phyloP scores from a whole-genome alignment of 1,139 yeast genomes.

The Geotrichum candidum region DNA sequence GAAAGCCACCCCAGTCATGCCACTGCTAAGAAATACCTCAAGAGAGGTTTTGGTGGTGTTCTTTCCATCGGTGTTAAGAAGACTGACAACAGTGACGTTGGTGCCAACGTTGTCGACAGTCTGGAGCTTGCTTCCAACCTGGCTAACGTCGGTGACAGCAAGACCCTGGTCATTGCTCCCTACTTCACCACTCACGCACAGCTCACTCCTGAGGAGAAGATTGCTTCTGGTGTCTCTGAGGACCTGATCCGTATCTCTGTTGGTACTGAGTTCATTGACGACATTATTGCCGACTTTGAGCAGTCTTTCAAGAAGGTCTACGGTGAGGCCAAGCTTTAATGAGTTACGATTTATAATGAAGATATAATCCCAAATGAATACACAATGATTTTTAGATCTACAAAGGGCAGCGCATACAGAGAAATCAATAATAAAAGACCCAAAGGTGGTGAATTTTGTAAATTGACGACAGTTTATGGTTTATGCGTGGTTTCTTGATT shows the following conservation, averaged over 20 bases:
- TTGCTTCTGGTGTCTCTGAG: slow-evolving; percentile 75
- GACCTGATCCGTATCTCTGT: slow-evolving; percentile 84
- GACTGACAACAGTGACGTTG: slow-evolving; percentile 45
- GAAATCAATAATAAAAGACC: neutral
- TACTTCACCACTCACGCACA: slow-evolving; percentile 94
- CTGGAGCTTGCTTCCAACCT: slow-evolving; percentile 82
- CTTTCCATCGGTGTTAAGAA: slow-evolving; percentile 84
- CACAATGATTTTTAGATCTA: neutral
- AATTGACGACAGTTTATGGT: neutral
- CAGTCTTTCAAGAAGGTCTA: slow-evolving; percentile 51
- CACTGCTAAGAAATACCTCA: slow-evolving; percentile 73
- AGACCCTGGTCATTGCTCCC: slow-evolving; percentile 92
- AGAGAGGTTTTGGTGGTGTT: slow-evolving; percentile 77
- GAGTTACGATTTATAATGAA: neutral
- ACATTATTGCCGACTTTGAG: slow-evolving; percentile 78
- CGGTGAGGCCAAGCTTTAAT: neutral
- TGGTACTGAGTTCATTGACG: slow-evolving; percentile 87
- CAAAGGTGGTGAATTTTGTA: too few species aligned
- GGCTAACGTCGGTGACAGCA: slow-evolving; percentile 95
- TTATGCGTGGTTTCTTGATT: neutral
- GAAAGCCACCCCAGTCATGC: slow-evolving; percentile 77
- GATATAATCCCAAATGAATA: neutral
- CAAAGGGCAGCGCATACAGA: neutral
- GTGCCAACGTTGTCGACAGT: slow-evolving; percentile 75
- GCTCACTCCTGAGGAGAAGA: slow-evolving; percentile 72